These are phyloP conservation scores for Tubosaeta sp. DNA, from an alignment of 768 basidiomycete genomes.

Conservation along the genomic window DNA sequence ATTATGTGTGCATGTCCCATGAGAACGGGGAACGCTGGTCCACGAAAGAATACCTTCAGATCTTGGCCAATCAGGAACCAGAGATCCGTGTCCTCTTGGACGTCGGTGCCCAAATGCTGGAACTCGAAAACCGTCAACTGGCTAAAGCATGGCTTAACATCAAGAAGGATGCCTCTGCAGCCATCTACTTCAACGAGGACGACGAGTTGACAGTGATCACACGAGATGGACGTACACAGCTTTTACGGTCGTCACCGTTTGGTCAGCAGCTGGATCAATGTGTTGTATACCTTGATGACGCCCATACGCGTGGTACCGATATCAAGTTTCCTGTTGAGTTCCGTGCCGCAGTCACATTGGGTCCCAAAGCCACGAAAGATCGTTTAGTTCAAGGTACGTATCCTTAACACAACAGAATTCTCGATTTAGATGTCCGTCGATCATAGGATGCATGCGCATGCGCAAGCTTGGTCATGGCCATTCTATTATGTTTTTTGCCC, in stretches of 20 bases:
- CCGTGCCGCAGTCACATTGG: too few relatives aligned
- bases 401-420: too few relatives aligned
- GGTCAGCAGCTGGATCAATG: conserved; percentile 25
- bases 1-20: conserved; percentile 4
- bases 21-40: not conserved
- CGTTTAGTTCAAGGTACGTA: too few relatives aligned
- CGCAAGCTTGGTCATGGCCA: too few relatives aligned
- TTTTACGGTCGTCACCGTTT: conserved; percentile 26
- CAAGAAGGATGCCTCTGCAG: conserved; percentile 26
- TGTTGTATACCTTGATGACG: conserved; percentile 35
- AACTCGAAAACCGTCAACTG: conserved; percentile 29
- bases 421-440: too few relatives aligned
- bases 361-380: too few relatives aligned
- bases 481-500: too few relatives aligned
- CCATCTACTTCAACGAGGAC: too few relatives aligned
- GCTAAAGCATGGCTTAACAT: too few relatives aligned
- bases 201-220: conserved; percentile 14
- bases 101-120: conserved; percentile 42
- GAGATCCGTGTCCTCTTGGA: conserved; percentile 45
- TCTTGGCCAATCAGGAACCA: conserved; percentile 30
- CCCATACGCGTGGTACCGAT: conserved; percentile 11
- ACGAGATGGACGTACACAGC: conserved; percentile 15
- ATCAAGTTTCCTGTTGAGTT: conserved; percentile 17
- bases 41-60: conserved; percentile 14
- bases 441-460: too few relatives aligned